Base-by-base conservation (phyloP, 352 stramenopile genomes). In the Globisporangium canariense region DNA sequence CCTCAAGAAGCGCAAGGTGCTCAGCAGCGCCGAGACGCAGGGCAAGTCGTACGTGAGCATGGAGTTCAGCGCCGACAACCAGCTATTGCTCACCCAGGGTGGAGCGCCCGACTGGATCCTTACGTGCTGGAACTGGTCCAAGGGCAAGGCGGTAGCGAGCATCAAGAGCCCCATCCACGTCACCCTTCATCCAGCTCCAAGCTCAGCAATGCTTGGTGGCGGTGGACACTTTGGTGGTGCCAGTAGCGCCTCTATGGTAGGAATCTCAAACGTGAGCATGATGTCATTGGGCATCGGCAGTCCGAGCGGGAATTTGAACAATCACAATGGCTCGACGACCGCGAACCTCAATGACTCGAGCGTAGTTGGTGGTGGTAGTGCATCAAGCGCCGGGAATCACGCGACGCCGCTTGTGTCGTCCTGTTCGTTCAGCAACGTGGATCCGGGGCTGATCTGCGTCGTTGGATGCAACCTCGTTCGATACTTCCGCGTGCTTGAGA, bases 71-170 rank as follows among this genome's bases (percentile, higher is more conserved):
- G 81, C 86, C 28, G 91, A 98, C 68, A 94, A 93, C 20, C 84
- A 97, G 74, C 69, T 97, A 16, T 71, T 98, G n/a, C 67, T 98
- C 6, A 91, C 91, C 2, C 88, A 98, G 57, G 86, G 88, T 46
- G 90, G 87, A 7, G 74, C 77, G 1, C 87, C 88, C 4, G 86
- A 96, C 70, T 96, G 88, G 89, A 93, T 87, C 47, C 76, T 98
- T 34, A 91, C 91, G 50, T 88, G 86, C 62, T 98, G 91, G 91
- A 94, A 96, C 68, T 98, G 90, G 91, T 86, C 90, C 51, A 97
- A 97, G 62, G 92, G 87, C 49, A 97, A 97, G 64, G 74, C 90
- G 0, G 74, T 96, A 1, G 86, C 84, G 28, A 88, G 71, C 51
- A 81, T 92, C 59, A 91, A 92, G 71, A 76, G 76, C 25, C 82